Conservation (phyloP, 176 grass and related monocot genomes). For the Otatea glauca region DNA sequence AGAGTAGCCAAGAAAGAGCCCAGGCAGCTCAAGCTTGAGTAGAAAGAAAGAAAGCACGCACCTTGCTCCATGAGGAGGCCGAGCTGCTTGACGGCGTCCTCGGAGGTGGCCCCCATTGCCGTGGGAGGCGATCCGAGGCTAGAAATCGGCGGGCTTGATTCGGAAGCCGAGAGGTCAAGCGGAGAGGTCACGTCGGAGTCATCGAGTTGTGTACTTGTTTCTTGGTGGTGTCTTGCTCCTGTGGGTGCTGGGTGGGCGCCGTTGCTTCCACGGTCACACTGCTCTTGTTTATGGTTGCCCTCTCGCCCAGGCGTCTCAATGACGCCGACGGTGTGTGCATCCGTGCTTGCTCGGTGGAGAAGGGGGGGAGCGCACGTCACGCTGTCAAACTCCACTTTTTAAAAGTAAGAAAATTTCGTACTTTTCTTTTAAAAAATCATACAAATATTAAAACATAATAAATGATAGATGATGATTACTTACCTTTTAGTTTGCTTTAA, state of each 20-base stretch:
- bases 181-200: neutral
- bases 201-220: neutral
- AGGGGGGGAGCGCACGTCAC: constrained; percentile 26
- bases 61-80: constrained; percentile 73
- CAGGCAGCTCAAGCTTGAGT: neutral
- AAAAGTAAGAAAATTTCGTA: neutral
- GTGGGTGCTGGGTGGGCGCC: neutral
- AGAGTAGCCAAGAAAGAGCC: neutral
- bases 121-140: constrained; percentile 5
- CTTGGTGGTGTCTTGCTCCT: neutral
- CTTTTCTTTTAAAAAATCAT: too few relatives aligned
- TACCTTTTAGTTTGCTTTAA: too few relatives aligned
- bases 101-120: constrained; percentile 71
- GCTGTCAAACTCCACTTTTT: neutral
- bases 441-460: too few relatives aligned
- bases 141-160: neutral
- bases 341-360: neutral
- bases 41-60: neutral
- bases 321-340: neutral
- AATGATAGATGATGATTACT: too few relatives aligned
- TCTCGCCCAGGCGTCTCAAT: neutral
- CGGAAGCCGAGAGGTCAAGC: neutral
- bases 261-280: constrained; percentile 41
- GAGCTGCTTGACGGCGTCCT: constrained; percentile 86
- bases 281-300: constrained; percentile 5